A percentile compares a stretch with the other conserved stretches of the same genome.
phyloP scores from a whole-genome alignment of 257 asterid species.

The Petunia secreta region DNA sequence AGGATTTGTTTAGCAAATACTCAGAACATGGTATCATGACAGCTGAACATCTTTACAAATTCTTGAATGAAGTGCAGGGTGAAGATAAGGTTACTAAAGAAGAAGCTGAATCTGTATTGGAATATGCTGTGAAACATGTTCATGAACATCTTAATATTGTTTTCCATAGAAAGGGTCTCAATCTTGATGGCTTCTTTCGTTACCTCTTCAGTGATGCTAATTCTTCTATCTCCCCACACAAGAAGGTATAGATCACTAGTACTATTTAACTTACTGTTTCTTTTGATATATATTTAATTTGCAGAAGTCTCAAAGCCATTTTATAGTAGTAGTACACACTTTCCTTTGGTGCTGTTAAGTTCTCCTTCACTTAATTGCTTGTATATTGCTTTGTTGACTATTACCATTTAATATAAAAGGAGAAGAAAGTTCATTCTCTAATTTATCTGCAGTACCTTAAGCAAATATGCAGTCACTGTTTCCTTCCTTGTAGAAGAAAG shows the following conservation, averaged over 20 bases:
- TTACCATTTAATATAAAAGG: neutral
- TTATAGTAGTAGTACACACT: neutral
- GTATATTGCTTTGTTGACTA: neutral
- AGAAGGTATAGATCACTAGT: conserved; percentile 46
- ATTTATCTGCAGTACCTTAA: neutral
- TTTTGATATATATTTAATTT: neutral
- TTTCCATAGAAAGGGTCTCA: conserved; percentile 51
- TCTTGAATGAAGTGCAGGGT: conserved; percentile 70
- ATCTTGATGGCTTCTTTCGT: conserved; percentile 55
- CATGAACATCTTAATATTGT: conserved; percentile 54
- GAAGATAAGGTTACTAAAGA: conserved; percentile 48
- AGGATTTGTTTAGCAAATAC: conserved; percentile 45
- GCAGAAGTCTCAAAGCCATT: neutral
- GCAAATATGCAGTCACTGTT: neutral
- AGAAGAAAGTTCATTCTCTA: neutral
- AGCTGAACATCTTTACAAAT: conserved; percentile 49
- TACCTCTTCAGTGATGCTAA: conserved; percentile 57
- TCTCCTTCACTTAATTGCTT: no score
- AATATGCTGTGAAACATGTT: conserved; percentile 41
- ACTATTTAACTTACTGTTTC: neutral
- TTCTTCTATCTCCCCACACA: conserved; percentile 52
- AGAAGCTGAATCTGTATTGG: conserved; percentile 55
- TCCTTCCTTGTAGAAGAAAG: neutral
- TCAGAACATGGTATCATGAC: conserved; percentile 69
- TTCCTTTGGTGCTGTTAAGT: neutral